phyloP scores from a whole-genome alignment of 1,284 basidiomycete genomes.

The Athelia sp. region DNA sequence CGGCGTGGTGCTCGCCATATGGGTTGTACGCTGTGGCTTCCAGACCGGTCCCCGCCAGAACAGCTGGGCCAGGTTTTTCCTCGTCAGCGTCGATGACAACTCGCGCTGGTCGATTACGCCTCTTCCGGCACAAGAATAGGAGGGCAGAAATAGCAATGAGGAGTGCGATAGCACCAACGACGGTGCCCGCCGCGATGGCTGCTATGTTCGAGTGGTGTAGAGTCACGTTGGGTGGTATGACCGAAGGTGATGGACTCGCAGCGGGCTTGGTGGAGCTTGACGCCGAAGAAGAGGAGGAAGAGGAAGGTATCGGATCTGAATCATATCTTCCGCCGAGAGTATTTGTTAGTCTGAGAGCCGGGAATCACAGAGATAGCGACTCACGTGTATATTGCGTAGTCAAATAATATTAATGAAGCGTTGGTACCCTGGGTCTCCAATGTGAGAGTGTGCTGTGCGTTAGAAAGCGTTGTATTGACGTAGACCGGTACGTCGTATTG shows the following conservation, averaged over 20 bases:
- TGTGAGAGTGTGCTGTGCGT: background rate
- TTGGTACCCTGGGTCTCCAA: background rate
- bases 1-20: no score
- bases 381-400: background rate
- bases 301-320: no score
- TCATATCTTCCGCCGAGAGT: background rate
- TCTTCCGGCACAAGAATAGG: no score
- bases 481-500: background rate
- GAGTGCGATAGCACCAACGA: background rate
- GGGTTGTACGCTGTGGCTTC: no score
- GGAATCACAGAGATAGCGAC: background rate
- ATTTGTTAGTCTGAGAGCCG: background rate
- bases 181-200: background rate
- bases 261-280: background rate
- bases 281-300: no score
- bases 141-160: background rate
- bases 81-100: no score
- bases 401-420: background rate
- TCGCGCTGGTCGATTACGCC: no score
- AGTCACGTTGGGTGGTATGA: background rate
- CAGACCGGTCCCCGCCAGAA: no score
- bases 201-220: background rate
- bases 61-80: no score
- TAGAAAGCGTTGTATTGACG: background rate
- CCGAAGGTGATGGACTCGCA: no score